Percentiles rank a stretch among this genome's conserved stretches.
These are phyloP conservation scores for Nelumbo lutea DNA, from an alignment of 164 flowering plant genomes.

Conservation along the genomic window DNA sequence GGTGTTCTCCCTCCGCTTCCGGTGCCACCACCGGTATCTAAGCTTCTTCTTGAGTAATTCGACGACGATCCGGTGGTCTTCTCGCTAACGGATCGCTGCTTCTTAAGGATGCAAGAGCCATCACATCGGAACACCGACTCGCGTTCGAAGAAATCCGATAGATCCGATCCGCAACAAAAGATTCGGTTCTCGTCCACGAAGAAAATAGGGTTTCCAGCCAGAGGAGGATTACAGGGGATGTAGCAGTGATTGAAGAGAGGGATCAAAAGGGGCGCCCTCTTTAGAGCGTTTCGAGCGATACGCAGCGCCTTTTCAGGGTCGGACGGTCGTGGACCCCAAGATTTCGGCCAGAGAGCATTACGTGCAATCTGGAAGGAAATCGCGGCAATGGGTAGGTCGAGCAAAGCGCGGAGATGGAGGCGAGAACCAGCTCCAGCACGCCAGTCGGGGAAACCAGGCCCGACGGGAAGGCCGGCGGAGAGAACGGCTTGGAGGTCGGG, in stretches of 20 bases:
- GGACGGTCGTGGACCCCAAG: slow-evolving; percentile 81
- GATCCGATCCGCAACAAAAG: slow-evolving; percentile 79
- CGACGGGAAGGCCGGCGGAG: slow-evolving; percentile 73
- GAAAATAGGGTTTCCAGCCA: slow-evolving; percentile 93
- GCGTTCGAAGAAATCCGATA: slow-evolving; percentile 83
- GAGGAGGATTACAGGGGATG: slow-evolving; percentile 74
- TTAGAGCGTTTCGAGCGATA: slow-evolving; percentile 61
- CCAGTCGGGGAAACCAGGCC: slow-evolving; percentile 97
- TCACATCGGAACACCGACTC: slow-evolving; percentile 42
- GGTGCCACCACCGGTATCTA: slow-evolving; percentile 33
- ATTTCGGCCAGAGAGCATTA: slow-evolving; percentile 75
- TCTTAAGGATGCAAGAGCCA: slow-evolving; percentile 22
- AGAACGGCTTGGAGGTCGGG: slow-evolving; percentile 87
- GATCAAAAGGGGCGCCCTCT: slow-evolving; percentile 70
- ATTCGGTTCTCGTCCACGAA: slow-evolving; percentile 73
- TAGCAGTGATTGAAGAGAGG: slow-evolving; percentile 91
- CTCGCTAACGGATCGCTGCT: slow-evolving; percentile 45
- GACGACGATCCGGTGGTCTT: slow-evolving; percentile 29
- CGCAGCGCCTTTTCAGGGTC: slow-evolving; percentile 81
- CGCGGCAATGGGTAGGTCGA: slow-evolving; percentile 85
- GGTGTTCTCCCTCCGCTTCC: slow-evolving; percentile 41
- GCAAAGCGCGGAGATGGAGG: slow-evolving; percentile 59
- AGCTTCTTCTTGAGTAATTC: slow-evolving; percentile 47
- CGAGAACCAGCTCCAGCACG: slow-evolving; percentile 48
- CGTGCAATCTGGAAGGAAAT: slow-evolving; percentile 73